A percentile compares a stretch with the other conserved stretches of the same genome.
phyloP scores from a whole-genome alignment of 352 stramenopile genomes.

The Phytophthora meadii region DNA sequence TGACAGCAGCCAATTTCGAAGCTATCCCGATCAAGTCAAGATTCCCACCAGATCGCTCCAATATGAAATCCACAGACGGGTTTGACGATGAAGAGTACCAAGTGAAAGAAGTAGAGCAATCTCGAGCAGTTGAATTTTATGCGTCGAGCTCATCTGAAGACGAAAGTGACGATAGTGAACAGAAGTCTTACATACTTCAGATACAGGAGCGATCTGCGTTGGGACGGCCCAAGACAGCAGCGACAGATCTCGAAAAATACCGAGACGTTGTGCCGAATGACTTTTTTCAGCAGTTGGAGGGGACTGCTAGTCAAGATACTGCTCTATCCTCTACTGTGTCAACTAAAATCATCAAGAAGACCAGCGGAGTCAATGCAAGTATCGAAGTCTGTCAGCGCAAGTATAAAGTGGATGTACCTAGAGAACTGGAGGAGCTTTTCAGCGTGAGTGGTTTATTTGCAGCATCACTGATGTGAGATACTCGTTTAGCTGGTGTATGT shows the following conservation, averaged over 20 bases:
- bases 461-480: constrained; percentile 27
- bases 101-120: constrained; percentile 55
- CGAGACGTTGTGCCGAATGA: constrained; percentile 57
- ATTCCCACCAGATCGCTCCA: constrained; percentile 6
- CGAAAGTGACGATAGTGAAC: constrained; percentile 22
- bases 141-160: constrained; percentile 65
- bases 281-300: constrained; percentile 57
- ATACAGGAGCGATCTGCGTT: constrained; percentile 14
- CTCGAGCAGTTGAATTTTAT: constrained; percentile 64
- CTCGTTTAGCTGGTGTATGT: constrained; percentile 14
- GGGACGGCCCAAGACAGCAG: constrained; percentile 59
- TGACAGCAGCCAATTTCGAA: constrained; percentile 10
- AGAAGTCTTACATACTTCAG: constrained; percentile 16
- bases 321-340: constrained; percentile 1
- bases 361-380: not conserved
- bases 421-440: constrained; percentile 67
- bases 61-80: constrained; percentile 1
- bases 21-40: not conserved
- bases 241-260: constrained; percentile 64
- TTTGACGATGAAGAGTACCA: constrained; percentile 67
- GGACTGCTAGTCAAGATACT: not conserved
- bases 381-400: constrained; percentile 7
- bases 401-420: constrained; percentile 52
- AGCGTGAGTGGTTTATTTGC: constrained; percentile 44
- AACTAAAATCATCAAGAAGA: constrained; percentile 9